phyloP scores from a whole-genome alignment of 805 yeast genomes.

The Pichia exigua region DNA sequence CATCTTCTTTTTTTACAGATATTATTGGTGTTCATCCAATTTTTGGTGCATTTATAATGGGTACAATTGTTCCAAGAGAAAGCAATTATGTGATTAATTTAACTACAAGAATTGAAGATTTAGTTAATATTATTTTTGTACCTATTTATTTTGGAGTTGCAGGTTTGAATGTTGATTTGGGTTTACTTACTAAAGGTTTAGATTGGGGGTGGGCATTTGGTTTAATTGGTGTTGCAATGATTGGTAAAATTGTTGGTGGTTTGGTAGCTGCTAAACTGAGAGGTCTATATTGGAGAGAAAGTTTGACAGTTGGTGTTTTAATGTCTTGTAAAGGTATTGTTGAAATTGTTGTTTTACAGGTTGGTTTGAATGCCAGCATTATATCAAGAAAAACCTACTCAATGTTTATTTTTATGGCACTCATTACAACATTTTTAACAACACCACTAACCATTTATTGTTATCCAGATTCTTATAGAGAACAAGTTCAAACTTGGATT shows the following conservation, averaged over 20 bases:
- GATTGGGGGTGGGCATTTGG: constrained; percentile 78
- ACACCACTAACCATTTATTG: constrained; percentile 60
- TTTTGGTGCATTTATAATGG: constrained; percentile 77
- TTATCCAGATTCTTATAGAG: constrained; percentile 58
- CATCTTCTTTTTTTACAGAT: constrained; percentile 72
- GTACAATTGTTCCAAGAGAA: constrained; percentile 69
- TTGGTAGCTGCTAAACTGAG: constrained; percentile 51
- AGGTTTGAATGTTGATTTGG: constrained; percentile 64
- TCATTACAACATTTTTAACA: constrained; percentile 69
- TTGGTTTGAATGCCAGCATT: constrained; percentile 66
- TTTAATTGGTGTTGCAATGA: constrained; percentile 56
- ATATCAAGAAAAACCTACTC: constrained; percentile 59
- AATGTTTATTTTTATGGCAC: constrained; percentile 79
- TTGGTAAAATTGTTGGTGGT: constrained; percentile 65
- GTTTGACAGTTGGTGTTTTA: constrained; percentile 66
- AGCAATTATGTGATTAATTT: constrained; percentile 62
- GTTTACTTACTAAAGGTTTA: constrained; percentile 51
- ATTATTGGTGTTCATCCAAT: constrained; percentile 83
- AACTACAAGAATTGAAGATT: constrained; percentile 70
- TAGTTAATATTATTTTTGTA: constrained; percentile 61
- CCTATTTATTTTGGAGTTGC: constrained; percentile 79
- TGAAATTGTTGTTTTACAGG: constrained; percentile 69
- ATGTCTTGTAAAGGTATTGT: constrained; percentile 90
- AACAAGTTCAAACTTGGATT: constrained; percentile 33
- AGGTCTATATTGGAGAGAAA: constrained; percentile 66